phyloP scores from a whole-genome alignment of 805 yeast genomes.

The Saccharomycopsis schoenii region DNA sequence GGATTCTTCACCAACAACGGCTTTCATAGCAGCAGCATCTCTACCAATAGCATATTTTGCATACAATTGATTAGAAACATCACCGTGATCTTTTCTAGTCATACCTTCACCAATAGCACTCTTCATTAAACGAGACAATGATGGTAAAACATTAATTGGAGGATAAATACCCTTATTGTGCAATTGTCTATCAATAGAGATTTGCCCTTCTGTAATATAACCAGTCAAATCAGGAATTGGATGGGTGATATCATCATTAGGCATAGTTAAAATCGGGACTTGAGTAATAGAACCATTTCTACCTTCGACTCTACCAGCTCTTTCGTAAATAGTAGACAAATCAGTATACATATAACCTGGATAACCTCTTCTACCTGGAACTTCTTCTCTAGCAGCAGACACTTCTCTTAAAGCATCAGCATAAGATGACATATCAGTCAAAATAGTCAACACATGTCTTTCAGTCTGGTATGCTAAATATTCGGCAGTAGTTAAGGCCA shows the following conservation, averaged over 20 bases:
- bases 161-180: conserved; percentile 97
- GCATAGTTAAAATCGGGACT: conserved; percentile 98
- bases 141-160: conserved; percentile 96
- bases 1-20: conserved; percentile 99
- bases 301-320: conserved; percentile 99
- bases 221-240: conserved; percentile 99
- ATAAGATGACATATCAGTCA: conserved; percentile 99
- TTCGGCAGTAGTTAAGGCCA: conserved; percentile 97
- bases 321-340: conserved; percentile 96
- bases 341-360: conserved; percentile 99
- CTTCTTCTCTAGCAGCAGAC: conserved; percentile 99
- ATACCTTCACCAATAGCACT: conserved; percentile 99
- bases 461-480: conserved; percentile 98
- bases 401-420: conserved; percentile 99
- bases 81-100: conserved; percentile 99
- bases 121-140: conserved; percentile 96
- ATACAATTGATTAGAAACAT: conserved; percentile 95
- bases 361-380: conserved; percentile 99
- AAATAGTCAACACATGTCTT: conserved; percentile 94
- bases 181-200: conserved; percentile 92
- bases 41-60: conserved; percentile 99
- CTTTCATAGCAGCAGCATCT: conserved; percentile 99
- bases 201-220: conserved; percentile 98
- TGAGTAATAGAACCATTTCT: conserved; percentile 99
- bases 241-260: conserved; percentile 98